These are phyloP conservation scores for Annulohypoxylon nitens DNA, from an alignment of 495 filamentous ascomycete genomes.

Conservation along the genomic window DNA sequence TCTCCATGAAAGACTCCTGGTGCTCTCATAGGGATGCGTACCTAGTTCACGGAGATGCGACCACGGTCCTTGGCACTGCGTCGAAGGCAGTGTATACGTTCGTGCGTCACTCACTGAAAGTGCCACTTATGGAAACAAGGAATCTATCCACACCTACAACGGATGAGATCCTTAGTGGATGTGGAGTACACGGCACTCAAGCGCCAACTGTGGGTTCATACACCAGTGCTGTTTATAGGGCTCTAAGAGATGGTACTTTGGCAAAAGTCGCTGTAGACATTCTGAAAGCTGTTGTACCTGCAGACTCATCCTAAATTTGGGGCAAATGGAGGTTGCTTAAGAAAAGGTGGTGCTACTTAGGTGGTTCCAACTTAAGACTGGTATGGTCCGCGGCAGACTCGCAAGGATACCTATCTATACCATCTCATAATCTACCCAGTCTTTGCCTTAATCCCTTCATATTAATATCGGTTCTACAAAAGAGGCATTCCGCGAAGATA, in stretches of 20 bases:
- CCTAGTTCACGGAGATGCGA: neutral
- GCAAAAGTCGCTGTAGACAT: neutral
- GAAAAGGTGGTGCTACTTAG: too few relatives aligned
- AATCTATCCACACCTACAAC: constrained; percentile 1
- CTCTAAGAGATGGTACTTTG: neutral
- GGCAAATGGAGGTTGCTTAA: too few relatives aligned
- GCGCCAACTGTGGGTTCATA: neutral
- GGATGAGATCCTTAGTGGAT: neutral
- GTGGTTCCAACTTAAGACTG: too few relatives aligned
- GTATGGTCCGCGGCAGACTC: too few relatives aligned
- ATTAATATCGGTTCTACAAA: neutral
- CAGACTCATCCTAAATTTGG: neutral
- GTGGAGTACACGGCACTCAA: neutral
- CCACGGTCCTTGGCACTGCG: neutral
- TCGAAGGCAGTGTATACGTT: constrained; percentile 1
- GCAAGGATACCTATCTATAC: neutral
- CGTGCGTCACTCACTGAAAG: constrained; percentile 1
- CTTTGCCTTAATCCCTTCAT: neutral
- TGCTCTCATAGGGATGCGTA: neutral
- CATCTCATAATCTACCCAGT: neutral
- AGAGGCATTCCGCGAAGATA: neutral
- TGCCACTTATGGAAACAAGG: neutral
- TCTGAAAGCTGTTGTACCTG: neutral
- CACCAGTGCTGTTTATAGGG: neutral
- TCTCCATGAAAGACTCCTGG: constrained; percentile 1